Evolutionary conservation across 345 rosid genomes (phyloP).

Genomic region (Gossypium australe): DNA sequence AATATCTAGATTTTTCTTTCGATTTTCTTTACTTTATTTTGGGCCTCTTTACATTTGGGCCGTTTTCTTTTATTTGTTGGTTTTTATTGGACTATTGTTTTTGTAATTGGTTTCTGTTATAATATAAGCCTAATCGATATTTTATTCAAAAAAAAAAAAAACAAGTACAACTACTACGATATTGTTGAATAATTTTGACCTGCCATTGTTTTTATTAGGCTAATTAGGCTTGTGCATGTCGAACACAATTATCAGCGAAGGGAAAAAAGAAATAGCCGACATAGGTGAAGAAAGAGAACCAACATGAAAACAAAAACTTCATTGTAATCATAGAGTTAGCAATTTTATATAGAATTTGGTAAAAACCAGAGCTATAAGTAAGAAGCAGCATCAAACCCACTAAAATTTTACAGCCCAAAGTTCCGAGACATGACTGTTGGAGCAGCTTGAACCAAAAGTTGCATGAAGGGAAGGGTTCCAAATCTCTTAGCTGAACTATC

Average conservation of each 20-base stretch:
- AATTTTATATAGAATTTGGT: background rate
- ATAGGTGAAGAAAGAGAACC: background rate
- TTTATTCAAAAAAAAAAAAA: too few relatives aligned
- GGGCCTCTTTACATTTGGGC: too few relatives aligned
- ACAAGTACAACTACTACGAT: background rate
- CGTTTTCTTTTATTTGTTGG: too few relatives aligned
- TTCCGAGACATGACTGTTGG: background rate
- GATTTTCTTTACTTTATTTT: too few relatives aligned
- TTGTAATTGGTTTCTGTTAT: too few relatives aligned
- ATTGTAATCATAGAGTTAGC: background rate
- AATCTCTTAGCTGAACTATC: background rate
- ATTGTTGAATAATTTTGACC: background rate
- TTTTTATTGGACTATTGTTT: too few relatives aligned
- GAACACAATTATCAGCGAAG: background rate
- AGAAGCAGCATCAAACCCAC: background rate
- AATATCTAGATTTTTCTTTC: too few relatives aligned
- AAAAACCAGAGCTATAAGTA: background rate
- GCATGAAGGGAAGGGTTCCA: slow-evolving; percentile 3
- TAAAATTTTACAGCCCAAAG: background rate
- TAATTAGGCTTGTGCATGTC: background rate
- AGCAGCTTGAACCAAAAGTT: background rate
- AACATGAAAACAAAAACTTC: background rate
- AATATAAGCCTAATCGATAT: too few relatives aligned
- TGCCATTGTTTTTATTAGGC: background rate
- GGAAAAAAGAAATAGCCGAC: background rate